Percentiles rank a stretch among this genome's conserved stretches.
Conservation (phyloP, 441 rosid species). For the Mallotus repandus region DNA sequence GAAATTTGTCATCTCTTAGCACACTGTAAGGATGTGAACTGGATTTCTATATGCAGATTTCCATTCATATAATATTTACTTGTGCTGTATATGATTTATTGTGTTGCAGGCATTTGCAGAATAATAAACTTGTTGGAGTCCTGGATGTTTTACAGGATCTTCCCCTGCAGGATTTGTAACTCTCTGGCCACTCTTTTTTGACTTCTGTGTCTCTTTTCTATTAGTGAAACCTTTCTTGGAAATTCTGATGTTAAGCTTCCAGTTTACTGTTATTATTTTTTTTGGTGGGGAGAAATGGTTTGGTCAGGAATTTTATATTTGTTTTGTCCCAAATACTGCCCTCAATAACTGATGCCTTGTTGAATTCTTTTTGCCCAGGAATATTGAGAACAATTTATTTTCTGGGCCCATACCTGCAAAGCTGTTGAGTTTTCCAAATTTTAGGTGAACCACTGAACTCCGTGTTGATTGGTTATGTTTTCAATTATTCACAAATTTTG, state of each 20-base stretch:
- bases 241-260: background rate
- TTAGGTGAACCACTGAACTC: constrained; percentile 51
- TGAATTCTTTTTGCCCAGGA: constrained; percentile 43
- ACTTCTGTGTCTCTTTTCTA: background rate
- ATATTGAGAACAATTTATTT: constrained; percentile 80
- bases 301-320: background rate
- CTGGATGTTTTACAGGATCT: constrained; percentile 82
- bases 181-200: constrained; percentile 9
- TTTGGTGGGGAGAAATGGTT: background rate
- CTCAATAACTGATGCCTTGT: constrained; percentile 27
- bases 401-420: constrained; percentile 85
- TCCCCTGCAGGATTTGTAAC: constrained; percentile 68
- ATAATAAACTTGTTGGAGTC: constrained; percentile 68
- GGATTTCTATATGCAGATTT: background rate
- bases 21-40: constrained; percentile 26
- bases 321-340: background rate
- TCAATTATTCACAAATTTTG: background rate
- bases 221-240: background rate
- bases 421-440: constrained; percentile 59
- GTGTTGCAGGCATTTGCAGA: constrained; percentile 72
- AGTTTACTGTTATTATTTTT: background rate
- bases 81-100: constrained; percentile 2
- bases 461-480: background rate
- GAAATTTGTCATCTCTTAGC: constrained; percentile 27
- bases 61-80: background rate